A percentile compares a stretch with the other conserved stretches of the same genome.
These are phyloP conservation scores for Trichoderma sp. DNA, from an alignment of 2,329 filamentous ascomycete species.

Conservation along the genomic window DNA sequence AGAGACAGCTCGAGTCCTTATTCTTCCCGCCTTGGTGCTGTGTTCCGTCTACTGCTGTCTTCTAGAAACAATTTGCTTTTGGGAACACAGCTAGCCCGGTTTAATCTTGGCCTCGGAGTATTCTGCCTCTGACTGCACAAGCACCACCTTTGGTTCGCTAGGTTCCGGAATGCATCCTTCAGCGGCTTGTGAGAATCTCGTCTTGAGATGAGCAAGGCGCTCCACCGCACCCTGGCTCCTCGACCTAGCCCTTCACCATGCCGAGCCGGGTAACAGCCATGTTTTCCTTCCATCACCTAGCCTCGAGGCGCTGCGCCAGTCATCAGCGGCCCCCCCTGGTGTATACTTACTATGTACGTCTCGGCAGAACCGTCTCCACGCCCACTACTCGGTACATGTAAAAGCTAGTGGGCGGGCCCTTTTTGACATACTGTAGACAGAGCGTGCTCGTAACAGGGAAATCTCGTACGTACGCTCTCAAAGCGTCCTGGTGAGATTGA, in stretches of 20 bases:
- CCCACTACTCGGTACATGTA: conserved; percentile 19
- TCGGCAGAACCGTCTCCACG: conserved; percentile 24
- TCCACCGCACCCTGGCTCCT: conserved; percentile 18
- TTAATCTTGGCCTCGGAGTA: conserved; percentile 28
- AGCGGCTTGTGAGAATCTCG: conserved; percentile 13
- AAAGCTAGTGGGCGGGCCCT: conserved; percentile 1
- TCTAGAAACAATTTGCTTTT: conserved; percentile 34
- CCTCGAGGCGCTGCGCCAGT: conserved; percentile 19
- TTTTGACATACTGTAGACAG: background rate
- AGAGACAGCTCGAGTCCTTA: background rate
- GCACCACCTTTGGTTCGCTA: conserved; percentile 16
- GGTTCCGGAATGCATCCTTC: conserved; percentile 20
- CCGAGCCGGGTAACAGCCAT: conserved; percentile 20
- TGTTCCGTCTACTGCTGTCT: conserved; percentile 24
- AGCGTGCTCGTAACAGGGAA: background rate
- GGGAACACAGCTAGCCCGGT: conserved; percentile 18
- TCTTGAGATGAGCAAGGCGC: conserved; percentile 14
- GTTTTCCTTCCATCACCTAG: conserved; percentile 4
- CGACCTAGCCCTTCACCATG: conserved; percentile 18
- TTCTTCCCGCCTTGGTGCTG: background rate
- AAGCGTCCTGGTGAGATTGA: conserved; percentile 6
- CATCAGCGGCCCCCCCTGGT: conserved; percentile 20
- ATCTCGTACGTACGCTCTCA: conserved; percentile 10
- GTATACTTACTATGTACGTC: too few relatives aligned
- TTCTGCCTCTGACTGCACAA: conserved; percentile 30